Base-by-base conservation (phyloP, 805 yeast genomes). In the Metschnikowia reukaufii region DNA sequence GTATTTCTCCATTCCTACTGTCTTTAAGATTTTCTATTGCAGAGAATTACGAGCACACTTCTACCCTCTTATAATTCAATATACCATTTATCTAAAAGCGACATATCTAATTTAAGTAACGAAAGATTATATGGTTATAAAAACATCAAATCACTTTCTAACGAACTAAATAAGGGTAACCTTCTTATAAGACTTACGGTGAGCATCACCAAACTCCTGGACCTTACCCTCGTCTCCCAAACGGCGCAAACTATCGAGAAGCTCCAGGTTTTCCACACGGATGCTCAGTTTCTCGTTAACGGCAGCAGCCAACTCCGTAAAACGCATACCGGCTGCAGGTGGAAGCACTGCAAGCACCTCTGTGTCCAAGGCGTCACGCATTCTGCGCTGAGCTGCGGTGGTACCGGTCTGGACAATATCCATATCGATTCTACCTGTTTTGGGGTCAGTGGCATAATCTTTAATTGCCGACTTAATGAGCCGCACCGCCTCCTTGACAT, bases 401-500 rank as follows among this genome's bases (percentile, higher is more conserved):
- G 91, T 90, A 39, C 98, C 99, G 0, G 98, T 94, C 69, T 92
- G 97, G 23, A 94, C 91, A 63, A 94, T 74, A 64, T 90, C 97
- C 97, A 94, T 90, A 64, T 94, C 99, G 55, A 94, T 94, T 59
- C 94, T 81, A 25, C 99, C 99, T 0, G 99, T 92, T 30, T 84
- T 74, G 19, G 99, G 99, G 70, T 94, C 99, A 2, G 97, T 94
- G 13, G 99, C 99, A 64, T 94, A 94, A 54, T 94, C 98, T 65
- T 94, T 94, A 55, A 94, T 88, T 12, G 99, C 99, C 3, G 96
- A 81, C 58, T 86, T 83, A 63, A 92, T 94, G 55, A 94, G 74
- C 55, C 99, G 79, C 2, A 91, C 97, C 0, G 98, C 96, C 64
- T 94, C 99, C 50, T 77, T 76, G 5, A 94, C 99, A 65, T 94